phyloP scores from a whole-genome alignment of 2,329 filamentous ascomycete species.

The Xenoacremonium recifei region DNA sequence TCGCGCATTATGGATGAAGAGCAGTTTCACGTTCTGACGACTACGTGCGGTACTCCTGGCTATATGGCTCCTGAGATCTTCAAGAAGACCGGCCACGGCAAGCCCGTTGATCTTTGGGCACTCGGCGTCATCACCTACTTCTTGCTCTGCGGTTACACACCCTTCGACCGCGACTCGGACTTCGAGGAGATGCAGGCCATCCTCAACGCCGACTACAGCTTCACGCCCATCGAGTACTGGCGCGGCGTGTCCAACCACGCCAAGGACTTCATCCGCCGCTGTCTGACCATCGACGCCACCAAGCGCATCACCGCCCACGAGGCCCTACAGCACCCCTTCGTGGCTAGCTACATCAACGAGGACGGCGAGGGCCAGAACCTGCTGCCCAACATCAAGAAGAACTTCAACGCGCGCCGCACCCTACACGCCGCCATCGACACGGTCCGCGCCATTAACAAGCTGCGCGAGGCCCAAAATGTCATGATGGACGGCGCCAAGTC shows the following conservation, averaged over 20 bases:
- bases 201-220: conserved; percentile 91
- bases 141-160: conserved; percentile 94
- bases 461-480: conserved; percentile 60
- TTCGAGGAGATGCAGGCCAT: conserved; percentile 99
- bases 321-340: conserved; percentile 65
- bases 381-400: conserved; percentile 69
- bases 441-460: conserved; percentile 68
- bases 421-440: conserved; percentile 71
- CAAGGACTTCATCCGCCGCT: conserved; percentile 88
- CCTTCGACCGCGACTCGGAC: conserved; percentile 95
- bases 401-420: conserved; percentile 69
- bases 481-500: conserved; percentile 60
- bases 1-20: conserved; percentile 99
- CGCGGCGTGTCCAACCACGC: conserved; percentile 82
- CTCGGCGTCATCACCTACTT: conserved; percentile 99
- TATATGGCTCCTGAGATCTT: conserved; percentile 99
- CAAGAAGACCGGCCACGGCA: conserved; percentile 96
- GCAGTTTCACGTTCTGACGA: conserved; percentile 95
- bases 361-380: conserved; percentile 58
- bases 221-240: conserved; percentile 95
- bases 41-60: conserved; percentile 94
- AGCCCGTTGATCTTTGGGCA: conserved; percentile 97
- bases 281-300: conserved; percentile 84
- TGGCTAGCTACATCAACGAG: conserved; percentile 50
- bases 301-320: conserved; percentile 90